Base-by-base conservation (phyloP, 2,329 filamentous ascomycete species). In the Basipetospora sp. region DNA sequence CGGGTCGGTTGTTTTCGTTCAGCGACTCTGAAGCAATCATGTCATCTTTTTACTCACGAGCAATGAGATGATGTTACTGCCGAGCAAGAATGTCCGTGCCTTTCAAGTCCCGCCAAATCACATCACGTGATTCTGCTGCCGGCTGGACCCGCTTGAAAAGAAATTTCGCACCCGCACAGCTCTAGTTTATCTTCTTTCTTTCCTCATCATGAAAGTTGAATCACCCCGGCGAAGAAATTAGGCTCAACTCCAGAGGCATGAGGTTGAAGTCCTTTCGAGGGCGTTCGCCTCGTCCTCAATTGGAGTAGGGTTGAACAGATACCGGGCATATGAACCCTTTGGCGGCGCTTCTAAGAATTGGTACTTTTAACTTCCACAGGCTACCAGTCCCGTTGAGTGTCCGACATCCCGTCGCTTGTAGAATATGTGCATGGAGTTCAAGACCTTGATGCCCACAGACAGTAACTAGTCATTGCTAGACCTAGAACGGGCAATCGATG, bases 261-360 rank as follows among this genome's bases (percentile, higher is more conserved):
- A 34, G 36, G 26, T 3, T 27, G 22, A 25, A 25, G n/a, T 25
- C 25, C 36, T 20, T 31, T 16, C 30, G 31, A 20, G 33, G 25
- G 9, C 4, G 4, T 17, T 18, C n/a, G 51, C 51, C 52, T 47
- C 50, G 59, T 56, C 11, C 22, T 25, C 22, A 25, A 25, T 25
- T 55, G 59, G 59, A 60, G 61, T 55, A 41, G 62, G 62, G 70
- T 73, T 74, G 70, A 65, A 68, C n/a, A 64, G 60, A 62, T 51
- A 64, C 30, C 62, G 69, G 71, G 70, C 54, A 74, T 65, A 75
- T 54, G 43, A 54, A 64, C 48, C 48, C 50, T n/a, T 52, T 57
- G 51, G 51, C 64, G 70, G 65, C 61, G 68, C 69, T 73, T 72
- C 57, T 59, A 74, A 74, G 70, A 74, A 75, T 74, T 73, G 69